phyloP scores from a whole-genome alignment of 106 monocot species.

The Cymbidium sinense region DNA sequence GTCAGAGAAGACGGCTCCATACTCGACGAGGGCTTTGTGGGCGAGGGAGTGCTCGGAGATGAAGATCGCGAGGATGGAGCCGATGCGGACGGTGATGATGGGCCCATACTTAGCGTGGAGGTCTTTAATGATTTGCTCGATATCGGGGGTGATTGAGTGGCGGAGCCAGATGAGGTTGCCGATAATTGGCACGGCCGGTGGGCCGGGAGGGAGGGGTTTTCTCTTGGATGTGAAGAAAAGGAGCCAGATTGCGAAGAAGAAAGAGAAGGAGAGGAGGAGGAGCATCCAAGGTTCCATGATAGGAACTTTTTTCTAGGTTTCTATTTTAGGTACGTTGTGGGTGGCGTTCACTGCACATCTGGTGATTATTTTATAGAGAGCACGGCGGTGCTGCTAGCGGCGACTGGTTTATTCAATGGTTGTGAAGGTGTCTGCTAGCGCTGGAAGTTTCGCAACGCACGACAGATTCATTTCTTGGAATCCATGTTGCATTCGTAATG shows the following conservation, averaged over 20 bases:
- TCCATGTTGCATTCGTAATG: too few species aligned
- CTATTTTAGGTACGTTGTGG: too few species aligned
- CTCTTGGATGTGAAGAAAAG: background rate
- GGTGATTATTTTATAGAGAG: too few species aligned
- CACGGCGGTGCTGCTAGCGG: too few species aligned
- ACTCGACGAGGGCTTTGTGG: constrained; percentile 31
- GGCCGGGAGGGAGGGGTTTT: constrained; percentile 25
- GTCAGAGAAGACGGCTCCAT: constrained; percentile 29
- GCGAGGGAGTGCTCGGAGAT: constrained; percentile 28
- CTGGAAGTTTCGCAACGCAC: too few species aligned
- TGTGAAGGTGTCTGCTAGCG: too few species aligned
- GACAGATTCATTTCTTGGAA: too few species aligned
- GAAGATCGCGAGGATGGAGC: constrained; percentile 25
- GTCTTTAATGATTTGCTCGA: constrained; percentile 17
- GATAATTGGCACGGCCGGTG: constrained; percentile 15
- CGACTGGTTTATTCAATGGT: too few species aligned
- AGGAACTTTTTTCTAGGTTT: too few species aligned
- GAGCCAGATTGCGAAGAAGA: background rate
- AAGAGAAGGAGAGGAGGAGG: constrained; percentile 1
- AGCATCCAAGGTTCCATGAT: background rate
- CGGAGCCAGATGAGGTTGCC: constrained; percentile 13
- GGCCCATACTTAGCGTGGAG: constrained; percentile 28
- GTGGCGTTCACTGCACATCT: too few species aligned
- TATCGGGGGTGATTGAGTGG: background rate
- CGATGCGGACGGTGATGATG: constrained; percentile 32